phyloP scores from a whole-genome alignment of 139 green algal genomes.

The Micractinium conductrix region DNA sequence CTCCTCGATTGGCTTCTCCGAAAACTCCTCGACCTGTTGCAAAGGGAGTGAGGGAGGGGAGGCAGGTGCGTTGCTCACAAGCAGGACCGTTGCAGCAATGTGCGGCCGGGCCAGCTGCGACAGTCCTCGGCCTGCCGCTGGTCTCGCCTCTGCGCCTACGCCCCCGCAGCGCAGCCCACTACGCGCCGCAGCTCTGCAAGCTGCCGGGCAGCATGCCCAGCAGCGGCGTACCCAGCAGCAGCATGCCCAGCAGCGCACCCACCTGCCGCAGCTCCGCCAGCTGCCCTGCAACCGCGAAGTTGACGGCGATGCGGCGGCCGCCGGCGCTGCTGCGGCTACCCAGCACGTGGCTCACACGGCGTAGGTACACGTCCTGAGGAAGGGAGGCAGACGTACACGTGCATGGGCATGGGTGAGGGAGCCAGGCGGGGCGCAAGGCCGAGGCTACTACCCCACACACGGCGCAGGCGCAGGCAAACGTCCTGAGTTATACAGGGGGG shows the following conservation, averaged over 20 bases:
- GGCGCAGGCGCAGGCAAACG: background rate
- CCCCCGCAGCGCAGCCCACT: too few relatives aligned
- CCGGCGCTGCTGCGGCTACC: constrained; percentile 32
- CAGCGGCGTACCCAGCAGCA: background rate
- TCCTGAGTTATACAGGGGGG: background rate
- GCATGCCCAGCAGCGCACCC: background rate
- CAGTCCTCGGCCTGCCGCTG: too few relatives aligned
- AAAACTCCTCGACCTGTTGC: constrained; percentile 36
- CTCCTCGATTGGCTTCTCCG: constrained; percentile 34
- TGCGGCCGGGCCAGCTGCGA: too few relatives aligned
- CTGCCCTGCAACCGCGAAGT: constrained; percentile 37
- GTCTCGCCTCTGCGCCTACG: too few relatives aligned
- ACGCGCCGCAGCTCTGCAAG: background rate
- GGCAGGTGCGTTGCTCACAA: background rate
- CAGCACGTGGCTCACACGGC: constrained; percentile 32
- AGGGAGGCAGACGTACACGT: background rate
- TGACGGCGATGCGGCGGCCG: constrained; percentile 30
- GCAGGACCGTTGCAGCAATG: too few relatives aligned
- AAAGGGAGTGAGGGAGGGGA: background rate
- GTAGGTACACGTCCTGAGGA: constrained; percentile 12
- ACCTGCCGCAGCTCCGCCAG: constrained; percentile 35
- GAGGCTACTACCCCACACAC: too few relatives aligned
- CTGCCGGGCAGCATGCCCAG: background rate
- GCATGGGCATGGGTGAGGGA: too few relatives aligned
- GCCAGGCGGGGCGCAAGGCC: too few relatives aligned